Evolutionary conservation across 768 basidiomycete species (phyloP), one percentile per base, ranked within the genome.

Genomic region (Pulveroboletus frians): DNA sequence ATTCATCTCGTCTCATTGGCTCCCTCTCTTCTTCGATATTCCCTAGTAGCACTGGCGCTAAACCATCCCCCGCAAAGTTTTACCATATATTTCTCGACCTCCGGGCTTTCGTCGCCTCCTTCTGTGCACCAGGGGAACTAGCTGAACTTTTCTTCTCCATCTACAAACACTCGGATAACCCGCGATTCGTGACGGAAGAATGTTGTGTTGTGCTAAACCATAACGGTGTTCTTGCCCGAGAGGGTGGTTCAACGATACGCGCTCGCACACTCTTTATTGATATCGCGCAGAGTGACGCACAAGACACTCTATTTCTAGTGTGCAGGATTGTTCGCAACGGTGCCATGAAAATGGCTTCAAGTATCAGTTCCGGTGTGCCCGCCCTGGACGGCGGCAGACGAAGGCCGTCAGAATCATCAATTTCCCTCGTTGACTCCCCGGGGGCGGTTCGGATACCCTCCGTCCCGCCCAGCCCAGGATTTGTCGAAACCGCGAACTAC

Each of bases 61-160:
- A 70, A 51, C 69, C 70, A n/a, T 58, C 73, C 23, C 65, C 78
- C 26, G 77, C 79, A 39, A 86, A 86, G 54, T 93, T 93, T 66
- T 93, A 87, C 61, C 94, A 98, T 59, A 76, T 94, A 46, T 91
- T 83, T 63, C 77, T 98, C 53, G 94, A 98, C 57, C 69, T 97
- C 9, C 86, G 90, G 17, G 92, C 92, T 0, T 93, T 97, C 62
- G 86, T 94, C 29, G 95, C 92, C 14, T 87, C 86, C 6, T 86
- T 85, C 2, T 97, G 94, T 66, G 74, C 84, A 0, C 85, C 94
- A 0, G 93, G 92, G 9, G 95, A 98, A 69, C 89, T 88, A 0
- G 90, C 86, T 13, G 95, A 98, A 63, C 80, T 98, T 3, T 91
- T 84, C 63, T 96, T 98, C 72, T 93, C 92, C 10, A 76, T 98